Base-by-base conservation (phyloP, 345 rosid genomes). In the Camelina sativa region DNA sequence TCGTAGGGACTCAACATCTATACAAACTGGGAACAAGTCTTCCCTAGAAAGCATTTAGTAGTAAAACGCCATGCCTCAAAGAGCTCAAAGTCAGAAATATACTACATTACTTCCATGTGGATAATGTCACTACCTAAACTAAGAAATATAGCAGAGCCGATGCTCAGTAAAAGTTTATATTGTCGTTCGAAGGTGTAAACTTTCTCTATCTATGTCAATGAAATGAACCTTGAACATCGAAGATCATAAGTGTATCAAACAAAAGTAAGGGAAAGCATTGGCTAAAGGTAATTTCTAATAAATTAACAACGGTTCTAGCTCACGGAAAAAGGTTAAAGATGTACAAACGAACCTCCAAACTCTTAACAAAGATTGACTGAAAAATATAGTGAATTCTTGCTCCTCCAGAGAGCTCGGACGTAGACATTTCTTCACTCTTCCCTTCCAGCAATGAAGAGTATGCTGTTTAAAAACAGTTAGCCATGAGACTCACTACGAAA, bases 281-380 rank as follows among this genome's bases (percentile, higher is more conserved):
- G 37, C 59, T 35, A 35, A 61, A 51, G 40, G 43, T 11, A 30
- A 25, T 25, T 30, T n/a, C 13, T 35, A 19, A 38, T 5, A 28
- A 28, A 4, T 28, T 28, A 28, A 4, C 41, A 22, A 16, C 28
- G 12, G 43, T 7, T 11, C 17, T 51, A 50, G 40, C 28, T 16
- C 51, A 47, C 40, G 60, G 12, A 22, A 60, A 64, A 48, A 11
- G 1, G 0, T 15, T 40, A 8, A 72, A 35, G 59, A 20, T 78
- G 61, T 20, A 13, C 25, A 43, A 50, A 34, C 75, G 4, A 37
- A 89, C 93, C 93, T 86, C 93, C 78, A 89, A 85, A 69, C 78
- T 84, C 83, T 85, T 85, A 28, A 84, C 89, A 77, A 86, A 89
- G 65, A 89, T 82, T 56, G 93, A 86, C 69, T 87, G 89, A 77